Conservation (phyloP, 495 filamentous ascomycete genomes). For the Penicillium macrosclerotiorum region DNA sequence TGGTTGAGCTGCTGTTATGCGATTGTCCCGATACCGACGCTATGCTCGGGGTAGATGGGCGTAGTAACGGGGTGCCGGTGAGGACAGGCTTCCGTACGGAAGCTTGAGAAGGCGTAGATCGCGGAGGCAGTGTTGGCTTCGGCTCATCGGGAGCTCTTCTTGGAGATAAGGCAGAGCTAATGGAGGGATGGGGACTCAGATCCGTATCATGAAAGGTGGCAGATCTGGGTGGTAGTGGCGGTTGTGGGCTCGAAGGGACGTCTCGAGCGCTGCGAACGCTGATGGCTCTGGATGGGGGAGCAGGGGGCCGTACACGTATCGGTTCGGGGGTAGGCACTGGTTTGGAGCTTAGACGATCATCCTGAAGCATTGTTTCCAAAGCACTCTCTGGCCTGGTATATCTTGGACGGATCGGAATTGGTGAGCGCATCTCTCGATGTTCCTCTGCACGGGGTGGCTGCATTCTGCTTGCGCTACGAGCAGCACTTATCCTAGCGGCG, state of each 20-base stretch:
- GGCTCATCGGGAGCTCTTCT: constrained; percentile 15
- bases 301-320: constrained; percentile 5
- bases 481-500: constrained; percentile 21
- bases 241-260: too few relatives aligned
- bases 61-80: constrained; percentile 11
- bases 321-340: constrained; percentile 2
- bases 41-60: constrained; percentile 26
- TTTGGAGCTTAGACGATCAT: constrained; percentile 12
- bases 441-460: constrained; percentile 11
- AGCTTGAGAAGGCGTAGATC: constrained; percentile 15
- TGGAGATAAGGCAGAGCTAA: constrained; percentile 13
- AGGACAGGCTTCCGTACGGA: constrained; percentile 16
- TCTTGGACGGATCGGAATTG: constrained; percentile 16
- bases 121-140: constrained; percentile 29
- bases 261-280: too few relatives aligned
- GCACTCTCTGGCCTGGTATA: background rate
- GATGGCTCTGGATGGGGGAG: constrained; percentile 10
- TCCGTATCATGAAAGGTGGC: too few relatives aligned
- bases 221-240: too few relatives aligned
- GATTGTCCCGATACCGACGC: constrained; percentile 27
- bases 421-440: constrained; percentile 14
- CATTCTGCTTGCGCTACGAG: constrained; percentile 21
- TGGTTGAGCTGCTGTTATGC: constrained; percentile 28
- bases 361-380: constrained; percentile 15
- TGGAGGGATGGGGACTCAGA: constrained; percentile 22